phyloP scores from a whole-genome alignment of 2,329 filamentous ascomycete genomes.

The Ophiognomonia clavigignenti-juglandacearum region DNA sequence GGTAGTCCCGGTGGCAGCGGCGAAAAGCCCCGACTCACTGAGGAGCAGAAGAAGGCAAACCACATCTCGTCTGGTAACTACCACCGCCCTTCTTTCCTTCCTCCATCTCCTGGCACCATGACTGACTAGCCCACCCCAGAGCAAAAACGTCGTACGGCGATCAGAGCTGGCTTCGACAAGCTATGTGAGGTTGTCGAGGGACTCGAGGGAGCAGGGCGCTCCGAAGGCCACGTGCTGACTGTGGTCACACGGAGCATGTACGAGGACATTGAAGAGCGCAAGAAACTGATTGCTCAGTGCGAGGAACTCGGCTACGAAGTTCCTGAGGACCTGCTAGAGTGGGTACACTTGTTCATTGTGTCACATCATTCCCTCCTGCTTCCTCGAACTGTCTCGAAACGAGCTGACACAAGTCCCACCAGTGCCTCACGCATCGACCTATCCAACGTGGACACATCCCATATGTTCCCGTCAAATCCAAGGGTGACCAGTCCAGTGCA shows the following conservation, averaged over 20 bases:
- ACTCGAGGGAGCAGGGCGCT: slow-evolving; percentile 75
- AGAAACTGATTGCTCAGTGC: slow-evolving; percentile 52
- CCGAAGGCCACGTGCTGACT: slow-evolving; percentile 78
- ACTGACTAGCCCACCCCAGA: slow-evolving; percentile 21
- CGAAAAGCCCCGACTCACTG: slow-evolving; percentile 30
- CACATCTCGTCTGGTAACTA: slow-evolving; percentile 30
- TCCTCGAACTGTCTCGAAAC: no score
- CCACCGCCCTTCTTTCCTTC: background rate
- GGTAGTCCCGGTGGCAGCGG: slow-evolving; percentile 14
- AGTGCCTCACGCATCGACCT: no score
- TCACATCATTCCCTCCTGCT: background rate
- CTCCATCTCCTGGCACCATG: background rate
- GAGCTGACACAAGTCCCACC: no score
- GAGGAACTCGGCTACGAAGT: slow-evolving; percentile 56
- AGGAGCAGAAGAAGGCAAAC: slow-evolving; percentile 35
- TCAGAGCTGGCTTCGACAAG: slow-evolving; percentile 78
- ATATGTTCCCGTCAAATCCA: no score
- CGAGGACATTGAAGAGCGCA: slow-evolving; percentile 54
- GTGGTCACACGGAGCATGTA: slow-evolving; percentile 63
- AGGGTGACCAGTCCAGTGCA: no score
- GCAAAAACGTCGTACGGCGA: slow-evolving; percentile 46
- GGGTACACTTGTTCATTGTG: background rate
- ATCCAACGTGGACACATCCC: no score
- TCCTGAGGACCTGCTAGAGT: slow-evolving; percentile 27
- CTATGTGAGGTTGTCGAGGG: slow-evolving; percentile 77